Evolutionary conservation across 208 protist genomes (phyloP).

Genomic region (Trypanosoma cruzi): DNA sequence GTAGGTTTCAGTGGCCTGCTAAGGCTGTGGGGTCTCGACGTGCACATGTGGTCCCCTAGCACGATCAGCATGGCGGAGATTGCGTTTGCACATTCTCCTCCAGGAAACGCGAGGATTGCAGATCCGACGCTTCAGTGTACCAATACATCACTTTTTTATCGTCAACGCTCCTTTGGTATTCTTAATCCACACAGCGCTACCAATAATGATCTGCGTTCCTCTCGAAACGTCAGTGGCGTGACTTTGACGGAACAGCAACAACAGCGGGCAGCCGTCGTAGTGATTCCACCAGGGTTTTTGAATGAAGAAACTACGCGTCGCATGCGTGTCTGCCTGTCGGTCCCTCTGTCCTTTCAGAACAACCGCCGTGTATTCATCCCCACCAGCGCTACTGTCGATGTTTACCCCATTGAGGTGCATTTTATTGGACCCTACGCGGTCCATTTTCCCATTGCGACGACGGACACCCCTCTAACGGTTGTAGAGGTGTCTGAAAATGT

Average conservation of each 20-base stretch:
- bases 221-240: neutral
- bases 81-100: conserved; percentile 41
- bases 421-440: conserved; percentile 63
- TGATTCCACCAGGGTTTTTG: conserved; percentile 63
- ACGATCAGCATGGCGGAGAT: conserved; percentile 54
- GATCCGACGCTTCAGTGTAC: conserved; percentile 55
- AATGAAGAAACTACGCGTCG: conserved; percentile 38
- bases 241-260: neutral
- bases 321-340: conserved; percentile 77
- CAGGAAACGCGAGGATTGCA: conserved; percentile 29
- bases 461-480: conserved; percentile 22
- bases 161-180: conserved; percentile 16
- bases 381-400: conserved; percentile 42
- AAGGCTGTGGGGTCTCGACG: conserved; percentile 55
- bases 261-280: conserved; percentile 26
- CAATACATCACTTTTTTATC: conserved; percentile 62
- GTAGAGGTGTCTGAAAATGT: conserved; percentile 54
- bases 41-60: conserved; percentile 52
- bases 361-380: conserved; percentile 39
- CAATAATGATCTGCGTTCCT: neutral
- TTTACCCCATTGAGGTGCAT: conserved; percentile 46
- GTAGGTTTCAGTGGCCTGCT: conserved; percentile 65
- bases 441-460: conserved; percentile 7
- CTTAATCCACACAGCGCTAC: conserved; percentile 6
- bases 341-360: conserved; percentile 56